Percentiles rank a stretch among this genome's conserved stretches.
Conservation (phyloP, 1,284 basidiomycete genomes). For the Xanthoconium separans region DNA sequence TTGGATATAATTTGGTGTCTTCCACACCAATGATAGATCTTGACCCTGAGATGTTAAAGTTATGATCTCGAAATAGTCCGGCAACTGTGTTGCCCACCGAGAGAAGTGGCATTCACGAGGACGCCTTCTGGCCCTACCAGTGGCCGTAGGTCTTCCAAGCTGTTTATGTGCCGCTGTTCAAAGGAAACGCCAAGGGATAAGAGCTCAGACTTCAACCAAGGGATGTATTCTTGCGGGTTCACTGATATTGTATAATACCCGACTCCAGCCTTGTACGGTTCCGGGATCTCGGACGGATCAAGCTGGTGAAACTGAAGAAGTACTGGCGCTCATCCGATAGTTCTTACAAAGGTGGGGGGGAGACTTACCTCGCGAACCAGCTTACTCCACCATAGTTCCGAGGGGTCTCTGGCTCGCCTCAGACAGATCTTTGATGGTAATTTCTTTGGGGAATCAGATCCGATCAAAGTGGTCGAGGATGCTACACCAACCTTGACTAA, state of each 20-base stretch:
- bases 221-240: constrained; percentile 48
- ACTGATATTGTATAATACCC: constrained; percentile 48
- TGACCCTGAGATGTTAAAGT: constrained; percentile 40
- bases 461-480: constrained; percentile 12
- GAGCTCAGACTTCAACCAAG: constrained; percentile 47
- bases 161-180: constrained; percentile 31
- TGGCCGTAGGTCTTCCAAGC: constrained; percentile 42
- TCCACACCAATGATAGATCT: constrained; percentile 61
- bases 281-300: constrained; percentile 35
- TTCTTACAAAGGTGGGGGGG: background rate
- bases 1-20: no score
- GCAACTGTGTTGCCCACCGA: constrained; percentile 36
- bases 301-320: constrained; percentile 40
- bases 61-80: background rate
- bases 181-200: constrained; percentile 32
- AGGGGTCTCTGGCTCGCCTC: constrained; percentile 27
- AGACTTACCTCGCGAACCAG: constrained; percentile 48
- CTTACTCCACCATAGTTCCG: constrained; percentile 49
- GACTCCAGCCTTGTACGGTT: constrained; percentile 37
- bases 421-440: constrained; percentile 46
- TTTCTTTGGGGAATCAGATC: constrained; percentile 33
- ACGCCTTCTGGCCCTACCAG: constrained; percentile 37
- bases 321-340: background rate
- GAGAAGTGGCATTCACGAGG: constrained; percentile 49
- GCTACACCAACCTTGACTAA: constrained; percentile 39